Percentiles rank a stretch among this genome's conserved stretches.
These are phyloP conservation scores for Diaporthe velutina DNA, from an alignment of 2,329 filamentous ascomycete genomes.

Conservation along the genomic window DNA sequence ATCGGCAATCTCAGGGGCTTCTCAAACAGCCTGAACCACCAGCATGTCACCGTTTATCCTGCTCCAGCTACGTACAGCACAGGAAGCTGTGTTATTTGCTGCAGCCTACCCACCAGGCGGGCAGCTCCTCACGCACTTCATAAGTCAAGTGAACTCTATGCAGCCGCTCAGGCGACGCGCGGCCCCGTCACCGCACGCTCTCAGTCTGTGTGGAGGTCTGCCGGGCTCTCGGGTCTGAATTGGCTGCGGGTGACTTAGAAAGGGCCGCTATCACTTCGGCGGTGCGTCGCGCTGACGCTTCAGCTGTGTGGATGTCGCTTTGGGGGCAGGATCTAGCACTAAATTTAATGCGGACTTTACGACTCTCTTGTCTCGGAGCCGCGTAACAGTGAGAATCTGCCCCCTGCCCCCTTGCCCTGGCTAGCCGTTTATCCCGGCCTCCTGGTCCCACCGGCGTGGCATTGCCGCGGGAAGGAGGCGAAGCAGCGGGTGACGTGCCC, in stretches of 20 bases:
- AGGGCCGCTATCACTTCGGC: not conserved
- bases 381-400: constrained; percentile 1
- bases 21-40: constrained; percentile 8
- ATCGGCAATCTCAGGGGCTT: constrained; percentile 3
- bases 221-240: not conserved
- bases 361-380: constrained; percentile 21
- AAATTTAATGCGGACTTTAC: not conserved
- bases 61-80: not conserved
- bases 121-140: not conserved
- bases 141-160: too few relatives aligned
- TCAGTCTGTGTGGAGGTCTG: not conserved
- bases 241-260: not conserved
- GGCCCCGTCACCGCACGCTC: constrained; percentile 9
- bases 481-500: constrained; percentile 5
- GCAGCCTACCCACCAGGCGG: not conserved
- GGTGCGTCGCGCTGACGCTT: not conserved
- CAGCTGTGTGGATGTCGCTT: not conserved
- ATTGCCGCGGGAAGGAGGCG: constrained; percentile 25
- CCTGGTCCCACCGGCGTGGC: constrained; percentile 14
- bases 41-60: not conserved
- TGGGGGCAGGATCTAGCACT: not conserved
- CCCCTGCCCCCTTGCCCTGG: not conserved
- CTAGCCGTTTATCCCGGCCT: constrained; percentile 10
- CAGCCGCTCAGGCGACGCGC: not conserved
- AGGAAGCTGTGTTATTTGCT: not conserved